Conservation (phyloP, 306 rosid species). For the Heteromeles arbutifolia region DNA sequence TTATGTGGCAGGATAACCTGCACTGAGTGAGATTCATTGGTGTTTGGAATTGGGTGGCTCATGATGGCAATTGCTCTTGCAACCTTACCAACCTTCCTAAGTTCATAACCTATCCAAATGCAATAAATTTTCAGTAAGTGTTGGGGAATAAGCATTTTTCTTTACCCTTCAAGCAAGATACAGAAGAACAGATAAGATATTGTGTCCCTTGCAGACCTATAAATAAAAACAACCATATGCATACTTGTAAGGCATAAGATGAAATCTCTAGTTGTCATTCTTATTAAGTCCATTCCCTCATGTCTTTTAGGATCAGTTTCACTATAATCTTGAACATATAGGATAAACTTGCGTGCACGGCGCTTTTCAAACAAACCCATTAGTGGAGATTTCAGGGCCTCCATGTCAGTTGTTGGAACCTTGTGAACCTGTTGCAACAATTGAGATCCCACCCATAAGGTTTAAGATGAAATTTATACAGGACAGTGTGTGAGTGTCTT, state of each 20-base stretch:
- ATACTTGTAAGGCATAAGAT: background rate
- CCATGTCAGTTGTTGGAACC: conserved; percentile 90
- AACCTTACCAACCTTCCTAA: conserved; percentile 90
- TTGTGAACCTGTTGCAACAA: conserved; percentile 64
- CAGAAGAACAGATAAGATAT: background rate
- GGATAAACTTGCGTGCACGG: conserved; percentile 88
- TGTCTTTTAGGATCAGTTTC: conserved; percentile 86
- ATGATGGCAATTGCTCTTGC: conserved; percentile 96
- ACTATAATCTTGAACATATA: conserved; percentile 71
- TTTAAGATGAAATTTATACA: conserved; percentile 1
- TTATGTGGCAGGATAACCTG: conserved; percentile 96
- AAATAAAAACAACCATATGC: background rate
- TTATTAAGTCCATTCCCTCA: conserved; percentile 80
- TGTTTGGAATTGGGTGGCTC: conserved; percentile 93
- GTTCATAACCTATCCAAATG: conserved; percentile 68
- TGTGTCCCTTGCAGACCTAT: background rate
- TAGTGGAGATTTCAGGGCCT: conserved; percentile 88
- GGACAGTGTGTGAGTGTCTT: background rate
- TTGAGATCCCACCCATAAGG: conserved; percentile 10
- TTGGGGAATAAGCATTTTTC: background rate
- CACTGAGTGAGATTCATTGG: conserved; percentile 76
- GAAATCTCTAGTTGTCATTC: conserved; percentile 67
- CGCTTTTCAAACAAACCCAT: conserved; percentile 97
- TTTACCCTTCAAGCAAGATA: background rate
- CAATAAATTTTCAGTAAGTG: conserved; percentile 13